Evolutionary conservation across 441 rosid species (phyloP).

Genomic region (Populus hybrid): DNA sequence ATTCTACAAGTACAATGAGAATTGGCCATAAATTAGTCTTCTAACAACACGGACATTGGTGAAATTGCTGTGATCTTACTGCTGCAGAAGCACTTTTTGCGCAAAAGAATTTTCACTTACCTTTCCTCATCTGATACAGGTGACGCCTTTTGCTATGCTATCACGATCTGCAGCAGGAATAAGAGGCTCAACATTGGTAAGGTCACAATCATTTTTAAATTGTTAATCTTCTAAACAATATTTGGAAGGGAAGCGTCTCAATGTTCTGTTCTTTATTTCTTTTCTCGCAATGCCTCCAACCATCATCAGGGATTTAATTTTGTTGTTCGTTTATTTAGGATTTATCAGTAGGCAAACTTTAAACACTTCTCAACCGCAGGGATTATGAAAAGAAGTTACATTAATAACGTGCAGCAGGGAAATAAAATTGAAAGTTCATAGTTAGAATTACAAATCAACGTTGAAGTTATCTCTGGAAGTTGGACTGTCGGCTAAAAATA

Average conservation of each 20-base stretch:
- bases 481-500: neutral
- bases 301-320: neutral
- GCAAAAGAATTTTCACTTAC: neutral
- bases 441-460: neutral
- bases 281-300: neutral
- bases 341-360: neutral
- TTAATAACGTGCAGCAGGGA: neutral
- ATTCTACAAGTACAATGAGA: neutral
- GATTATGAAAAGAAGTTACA: neutral
- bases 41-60: neutral
- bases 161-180: constrained; percentile 95
- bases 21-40: neutral
- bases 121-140: constrained; percentile 41
- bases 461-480: neutral
- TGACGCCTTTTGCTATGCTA: constrained; percentile 94
- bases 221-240: constrained; percentile 6
- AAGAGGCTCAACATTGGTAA: constrained; percentile 92
- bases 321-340: too few relatives aligned
- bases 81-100: neutral
- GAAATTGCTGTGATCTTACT: neutral
- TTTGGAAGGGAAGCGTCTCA: neutral
- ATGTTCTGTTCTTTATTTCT: neutral
- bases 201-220: constrained; percentile 1
- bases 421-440: neutral
- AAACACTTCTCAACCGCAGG: neutral